Evolutionary conservation across 1,284 basidiomycete species (phyloP).

Genomic region (Marasmius oreades): DNA sequence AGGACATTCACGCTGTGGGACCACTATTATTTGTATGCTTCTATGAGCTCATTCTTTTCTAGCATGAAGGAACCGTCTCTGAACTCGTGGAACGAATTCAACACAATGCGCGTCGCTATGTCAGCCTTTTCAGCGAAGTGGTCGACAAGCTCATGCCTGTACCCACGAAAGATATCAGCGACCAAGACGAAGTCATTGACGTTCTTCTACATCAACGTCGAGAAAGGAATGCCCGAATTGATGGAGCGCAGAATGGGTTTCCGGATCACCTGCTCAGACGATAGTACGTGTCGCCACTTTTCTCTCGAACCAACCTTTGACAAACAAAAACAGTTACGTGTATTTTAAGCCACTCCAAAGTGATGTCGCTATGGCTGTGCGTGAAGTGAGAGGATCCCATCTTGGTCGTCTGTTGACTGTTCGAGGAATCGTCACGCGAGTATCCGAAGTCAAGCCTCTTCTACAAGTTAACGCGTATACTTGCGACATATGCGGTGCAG

Average conservation of each 20-base stretch:
- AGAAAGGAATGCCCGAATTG: conserved; percentile 80
- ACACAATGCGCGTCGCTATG: conserved; percentile 88
- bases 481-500: conserved; percentile 96
- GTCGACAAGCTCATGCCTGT: conserved; percentile 86
- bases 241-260: conserved; percentile 70
- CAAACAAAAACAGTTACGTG: conserved; percentile 64
- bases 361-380: conserved; percentile 81
- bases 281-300: conserved; percentile 67
- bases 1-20: conserved; percentile 70
- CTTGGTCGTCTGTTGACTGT: conserved; percentile 94
- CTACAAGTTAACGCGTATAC: conserved; percentile 98
- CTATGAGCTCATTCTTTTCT: conserved; percentile 4
- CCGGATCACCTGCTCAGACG: conserved; percentile 89
- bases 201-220: conserved; percentile 91
- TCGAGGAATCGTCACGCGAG: conserved; percentile 96
- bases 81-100: conserved; percentile 76
- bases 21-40: conserved; percentile 6
- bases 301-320: conserved; percentile 17
- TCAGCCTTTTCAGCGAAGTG: conserved; percentile 86
- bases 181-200: conserved; percentile 90
- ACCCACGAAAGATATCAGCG: conserved; percentile 85
- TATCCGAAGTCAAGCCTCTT: conserved; percentile 98
- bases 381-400: conserved; percentile 83
- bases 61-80: conserved; percentile 65
- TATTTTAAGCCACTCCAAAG: conserved; percentile 86